Base-by-base conservation (phyloP, 2,329 filamentous ascomycete genomes). In the Epichloe bromicola region DNA sequence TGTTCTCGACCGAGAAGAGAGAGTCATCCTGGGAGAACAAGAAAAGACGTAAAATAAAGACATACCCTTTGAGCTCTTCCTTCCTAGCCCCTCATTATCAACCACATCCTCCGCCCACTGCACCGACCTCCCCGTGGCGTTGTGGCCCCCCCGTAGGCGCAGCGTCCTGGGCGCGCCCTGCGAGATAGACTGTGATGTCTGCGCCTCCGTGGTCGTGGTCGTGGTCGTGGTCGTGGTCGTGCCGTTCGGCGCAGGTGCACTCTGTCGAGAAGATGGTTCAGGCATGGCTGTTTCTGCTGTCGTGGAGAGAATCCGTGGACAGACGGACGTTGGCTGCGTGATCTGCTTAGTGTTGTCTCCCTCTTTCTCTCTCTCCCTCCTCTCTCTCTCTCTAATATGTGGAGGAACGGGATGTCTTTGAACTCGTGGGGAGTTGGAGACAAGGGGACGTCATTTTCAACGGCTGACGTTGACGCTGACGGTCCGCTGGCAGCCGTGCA, bases 91-190 rank as follows among this genome's bases (percentile, higher is more conserved):
- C 68, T 98, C 93, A 63, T 98, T 98, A 69, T 98, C 90, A 3
- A 98, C 75, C 6, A 96, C 90, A 61, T 88, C 85, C 62, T 93
- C 87, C 6, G 88, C 88, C 93, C 93, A 98, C 66, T 86, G 83
- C 51, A 98, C 93, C 46, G 80, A 81, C 49, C 83, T 75, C 17
- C 72, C 66, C 26, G 69, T 67, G 0, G 70, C 59, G 14, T 63
- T 59, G 51, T 73, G 70, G 1, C 70, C 71, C 43, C 78, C 78
- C 41, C 75, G 71, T 43, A 82, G 67, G 12, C 74, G 74, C 38
- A 82, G 65, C 51, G 77, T 73, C 20, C 61, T 59, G 6, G 63
- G 60, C 3, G 71, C 53, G 10, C 61, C 53, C 23, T 53, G 58
- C 34, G 59, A 63, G 53, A 59, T 63, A 11, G 58, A 61, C 51